Evolutionary conservation across 495 filamentous ascomycete species (phyloP), one percentile per base, ranked within the genome.

Genomic region (Evernia prunastri): DNA sequence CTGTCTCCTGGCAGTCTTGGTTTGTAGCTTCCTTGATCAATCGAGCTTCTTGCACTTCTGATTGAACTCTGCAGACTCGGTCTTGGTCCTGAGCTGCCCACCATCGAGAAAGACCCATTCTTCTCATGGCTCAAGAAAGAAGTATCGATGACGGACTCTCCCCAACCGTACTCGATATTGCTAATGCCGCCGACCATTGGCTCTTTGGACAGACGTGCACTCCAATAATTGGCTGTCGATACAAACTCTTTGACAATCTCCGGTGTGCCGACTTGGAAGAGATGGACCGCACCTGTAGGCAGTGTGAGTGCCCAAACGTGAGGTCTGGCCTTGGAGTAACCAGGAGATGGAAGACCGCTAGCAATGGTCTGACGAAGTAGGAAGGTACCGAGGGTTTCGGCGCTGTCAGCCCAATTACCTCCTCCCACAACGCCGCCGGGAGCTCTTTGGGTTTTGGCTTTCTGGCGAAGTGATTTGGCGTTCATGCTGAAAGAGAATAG

Each of bases 101-200:
- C 71, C 20, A 77, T 72, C 20, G 72, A 74, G 17, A 77, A 78
- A 12, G 75, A 81, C 6, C 72, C 69, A 58, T 69, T 75, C 66
- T 79, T 78, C 60, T 87, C 81, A 25, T 76, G 69, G 39, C 76
- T 73, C 58, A 89, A 78, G 40, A 90, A 75, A 15, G 87, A 85
- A 56, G 83, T 82, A 69, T 95, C 93, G 70, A 96, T 86, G 68
- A 96, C 82, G n/a, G 82, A 78, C 56, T 96, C 92, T 61, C 89
- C 88, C 94, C 95, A 97, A 62, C 94, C 94, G 72, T 97, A 97
- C 73, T 99, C 95, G 59, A 97, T 87, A 70, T 97, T 99, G 76
- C 90, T 95, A 70, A 97, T 87, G 66, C 91, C 93, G 33, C 93
- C 94, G 12, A 92, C 82, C 7, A 97, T 78, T 15, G 94, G 94